Evolutionary conservation across 768 basidiomycete species (phyloP), one percentile per base, ranked within the genome.

Genomic region (Trametes punicea): DNA sequence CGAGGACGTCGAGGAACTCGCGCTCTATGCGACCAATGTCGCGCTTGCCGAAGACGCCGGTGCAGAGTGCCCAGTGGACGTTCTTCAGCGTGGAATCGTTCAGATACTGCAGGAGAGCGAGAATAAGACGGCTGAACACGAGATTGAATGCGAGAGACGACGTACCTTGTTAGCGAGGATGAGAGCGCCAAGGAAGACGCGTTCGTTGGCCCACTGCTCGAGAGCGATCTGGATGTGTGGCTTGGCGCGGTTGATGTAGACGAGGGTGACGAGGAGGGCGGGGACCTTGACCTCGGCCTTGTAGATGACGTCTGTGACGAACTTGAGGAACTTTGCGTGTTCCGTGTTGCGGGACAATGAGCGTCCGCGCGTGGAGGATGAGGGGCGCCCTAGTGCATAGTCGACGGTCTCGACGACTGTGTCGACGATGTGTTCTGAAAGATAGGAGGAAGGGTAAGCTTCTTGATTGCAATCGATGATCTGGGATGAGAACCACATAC

Each of bases 1-100:
- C 84, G 58, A 90, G 79, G 34, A 90, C 88, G 60, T 87, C 85
- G 45, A 90, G 79, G 70, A 87, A 89, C 71, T 90, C 88, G 64
- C 88, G 82, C 71, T 90, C 88, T 66, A 90, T 89, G 62, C 88
- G 81, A 42, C 87, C 87, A 25, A 89, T 81, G 64, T 90, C 88
- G 36, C 88, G 81, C 69, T 88, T 88, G 62, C 88, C 87, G 67
- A 90, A 90, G 25, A 90, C 84, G 27, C 85, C 85, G 0, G 88
- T 88, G 71, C 87, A 89, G n/a, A 87, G 75, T 8, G 88, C 86
- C 91, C 91, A 94, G 70, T 94, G 91, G 46, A 88, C 78, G 72
- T 94, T 94, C 78, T 94, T 94, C 15, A 93, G 79, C 25, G 89
- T 90, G 15, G 88, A 91, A 69, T 95, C 93, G 69, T 94, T 93